Evolutionary conservation across 106 monocot species (phyloP), one percentile per base, ranked within the genome.

Genomic region (Dendrobium officinale): DNA sequence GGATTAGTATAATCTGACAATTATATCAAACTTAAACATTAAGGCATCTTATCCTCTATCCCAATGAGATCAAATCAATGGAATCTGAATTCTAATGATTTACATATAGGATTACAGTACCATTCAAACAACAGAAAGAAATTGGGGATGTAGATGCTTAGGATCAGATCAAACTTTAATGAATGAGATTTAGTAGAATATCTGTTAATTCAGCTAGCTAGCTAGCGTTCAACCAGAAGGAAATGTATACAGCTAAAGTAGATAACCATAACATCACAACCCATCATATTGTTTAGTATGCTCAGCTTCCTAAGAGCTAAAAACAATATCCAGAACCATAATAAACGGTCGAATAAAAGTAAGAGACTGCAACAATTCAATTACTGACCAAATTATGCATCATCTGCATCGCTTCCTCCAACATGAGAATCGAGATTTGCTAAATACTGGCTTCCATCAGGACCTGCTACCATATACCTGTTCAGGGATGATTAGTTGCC

Each of bases 241-340:
- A 54, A 3, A 54, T 54, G 16, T 54, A 54, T 1, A 54, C 6
- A 54, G 13, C 54, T 10, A 16, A 22, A 61, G 5, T 22, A 61
- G 20, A 61, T 61, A n/a, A n/a, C 1, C 22, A 61, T 22, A 61
- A 22, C 61, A 61, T 3, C 61, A 61, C n/a, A 22, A 22, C n/a
- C 4, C 22, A 8, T n/a, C 22, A 19, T 61, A 4, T 1, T 4
- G 4, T 61, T 9, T 61, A 5, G 6, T 22, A 61, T 61, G n/a
- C 61, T 61, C n/a, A 61, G 61, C 61, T 61, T 22, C 61, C 15
- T 58, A 61, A 61, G 61, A 61, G n/a, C 61, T 61, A 61, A 61
- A 61, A 61, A 61, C 19, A 61, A 61, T n/a, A 61, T 61, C 22
- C 19, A 61, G 5, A 61, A 61, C 61, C 61, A 61, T 61, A n/a